Evolutionary conservation across 2,329 filamentous ascomycete genomes (phyloP).

Genomic region (Penicillium sp.): DNA sequence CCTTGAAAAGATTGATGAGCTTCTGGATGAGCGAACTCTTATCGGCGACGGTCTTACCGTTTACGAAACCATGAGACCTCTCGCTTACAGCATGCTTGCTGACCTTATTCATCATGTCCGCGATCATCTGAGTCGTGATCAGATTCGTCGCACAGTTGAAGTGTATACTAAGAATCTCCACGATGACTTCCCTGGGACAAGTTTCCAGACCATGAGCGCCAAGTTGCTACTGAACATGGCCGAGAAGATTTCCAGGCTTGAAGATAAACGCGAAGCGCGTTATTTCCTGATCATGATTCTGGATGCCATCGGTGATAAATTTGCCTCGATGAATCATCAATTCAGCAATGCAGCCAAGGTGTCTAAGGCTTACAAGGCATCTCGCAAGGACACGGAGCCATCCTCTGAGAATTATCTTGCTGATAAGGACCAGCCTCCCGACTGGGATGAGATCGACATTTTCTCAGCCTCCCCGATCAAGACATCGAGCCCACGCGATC

Average conservation of each 20-base stretch:
- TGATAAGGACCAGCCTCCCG: conserved; percentile 71
- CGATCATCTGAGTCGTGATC: conserved; percentile 77
- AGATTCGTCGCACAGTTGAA: conserved; percentile 91
- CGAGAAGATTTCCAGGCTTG: conserved; percentile 90
- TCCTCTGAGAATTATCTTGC: conserved; percentile 74
- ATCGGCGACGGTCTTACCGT: conserved; percentile 95
- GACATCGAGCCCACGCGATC: conserved; percentile 81
- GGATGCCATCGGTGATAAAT: conserved; percentile 96
- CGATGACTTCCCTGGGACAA: conserved; percentile 93
- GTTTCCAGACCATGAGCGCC: conserved; percentile 99
- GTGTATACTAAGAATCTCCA: conserved; percentile 96
- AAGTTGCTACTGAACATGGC: conserved; percentile 97
- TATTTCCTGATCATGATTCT: conserved; percentile 96
- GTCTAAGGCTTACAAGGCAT: conserved; percentile 76
- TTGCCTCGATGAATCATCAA: conserved; percentile 94
- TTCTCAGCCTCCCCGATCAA: conserved; percentile 96
- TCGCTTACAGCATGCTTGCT: conserved; percentile 97
- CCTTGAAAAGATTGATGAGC: conserved; percentile 84
- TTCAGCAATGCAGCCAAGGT: conserved; percentile 93
- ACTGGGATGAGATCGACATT: conserved; percentile 98
- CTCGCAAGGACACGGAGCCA: conserved; percentile 61
- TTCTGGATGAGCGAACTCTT: conserved; percentile 86
- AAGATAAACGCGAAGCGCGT: conserved; percentile 86
- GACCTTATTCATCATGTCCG: conserved; percentile 96
- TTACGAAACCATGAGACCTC: conserved; percentile 88